A percentile compares a stretch with the other conserved stretches of the same genome.
Conservation (phyloP, 2,329 filamentous ascomycete species). For the Magnaporthiopsis incrustans region DNA sequence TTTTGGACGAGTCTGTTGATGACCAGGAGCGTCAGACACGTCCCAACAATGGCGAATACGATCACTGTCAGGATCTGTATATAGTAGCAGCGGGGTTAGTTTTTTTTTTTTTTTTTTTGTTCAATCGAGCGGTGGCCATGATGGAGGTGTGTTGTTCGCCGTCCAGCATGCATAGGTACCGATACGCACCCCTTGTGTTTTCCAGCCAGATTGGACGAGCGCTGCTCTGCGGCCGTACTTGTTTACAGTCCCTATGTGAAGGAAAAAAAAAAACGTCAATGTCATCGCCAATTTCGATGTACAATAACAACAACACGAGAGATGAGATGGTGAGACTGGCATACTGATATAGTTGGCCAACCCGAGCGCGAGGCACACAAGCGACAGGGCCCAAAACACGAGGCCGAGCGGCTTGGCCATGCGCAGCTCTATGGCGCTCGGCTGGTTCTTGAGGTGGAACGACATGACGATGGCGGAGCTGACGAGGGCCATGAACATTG, state of each 20-base stretch:
- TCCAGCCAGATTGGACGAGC: conserved; percentile 88
- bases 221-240: conserved; percentile 73
- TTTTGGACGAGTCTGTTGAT: conserved; percentile 29
- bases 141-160: not conserved
- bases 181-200: conserved; percentile 73
- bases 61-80: conserved; percentile 53
- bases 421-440: conserved; percentile 60
- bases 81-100: not conserved
- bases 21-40: conserved; percentile 55
- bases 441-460: conserved; percentile 76
- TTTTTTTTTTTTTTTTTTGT: not conserved
- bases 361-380: conserved; percentile 70
- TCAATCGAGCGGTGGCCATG: not conserved
- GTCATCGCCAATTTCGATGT: too few relatives aligned
- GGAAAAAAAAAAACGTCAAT: not conserved
- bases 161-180: not conserved
- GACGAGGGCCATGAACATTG: conserved; percentile 86
- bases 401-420: conserved; percentile 79
- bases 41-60: conserved; percentile 54
- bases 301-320: too few relatives aligned
- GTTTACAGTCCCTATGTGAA: conserved; percentile 52
- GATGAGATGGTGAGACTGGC: too few relatives aligned
- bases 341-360: conserved; percentile 78
- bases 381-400: conserved; percentile 76
- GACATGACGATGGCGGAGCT: conserved; percentile 84